Percentiles rank a stretch among this genome's conserved stretches.
phyloP scores from a whole-genome alignment of 192 early-diverging fungal genomes.

The Umbelopsis sp. region DNA sequence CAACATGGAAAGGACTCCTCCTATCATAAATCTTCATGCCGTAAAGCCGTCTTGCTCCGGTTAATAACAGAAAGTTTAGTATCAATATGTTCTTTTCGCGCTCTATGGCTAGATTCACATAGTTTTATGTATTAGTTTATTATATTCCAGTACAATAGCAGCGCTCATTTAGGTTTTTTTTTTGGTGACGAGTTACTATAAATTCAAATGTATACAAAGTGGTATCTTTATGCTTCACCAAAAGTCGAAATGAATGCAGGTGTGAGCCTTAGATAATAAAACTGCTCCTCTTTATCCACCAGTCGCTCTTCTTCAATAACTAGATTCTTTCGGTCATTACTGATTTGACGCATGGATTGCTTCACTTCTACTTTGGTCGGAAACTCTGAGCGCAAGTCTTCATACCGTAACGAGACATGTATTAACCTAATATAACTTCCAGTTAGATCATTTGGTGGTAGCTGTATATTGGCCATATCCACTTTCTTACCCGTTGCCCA shows the following conservation, averaged over 20 bases:
- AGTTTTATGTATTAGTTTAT: too few relatives aligned
- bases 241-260: slow-evolving; percentile 12
- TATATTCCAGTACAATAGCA: too few relatives aligned
- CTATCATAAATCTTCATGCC: slow-evolving; percentile 51
- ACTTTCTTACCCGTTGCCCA: background rate
- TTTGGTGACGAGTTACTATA: background rate
- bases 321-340: slow-evolving; percentile 1
- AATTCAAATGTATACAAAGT: background rate
- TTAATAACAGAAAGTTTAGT: background rate
- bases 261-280: slow-evolving; percentile 2
- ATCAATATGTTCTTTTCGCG: too few relatives aligned
- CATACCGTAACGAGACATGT: background rate
- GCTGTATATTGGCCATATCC: too few relatives aligned
- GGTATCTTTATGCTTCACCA: background rate
- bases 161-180: background rate
- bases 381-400: slow-evolving; percentile 14
- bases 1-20: slow-evolving; percentile 47
- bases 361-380: slow-evolving; percentile 4
- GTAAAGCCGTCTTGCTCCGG: slow-evolving; percentile 43
- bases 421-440: background rate
- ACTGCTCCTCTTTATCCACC: slow-evolving; percentile 4
- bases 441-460: background rate
- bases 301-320: slow-evolving; percentile 13
- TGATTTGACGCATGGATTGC: slow-evolving; percentile 8
- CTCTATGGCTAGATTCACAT: too few relatives aligned